Evolutionary conservation across 352 stramenopile genomes (phyloP).

Genomic region (Blastocystis sp.): DNA sequence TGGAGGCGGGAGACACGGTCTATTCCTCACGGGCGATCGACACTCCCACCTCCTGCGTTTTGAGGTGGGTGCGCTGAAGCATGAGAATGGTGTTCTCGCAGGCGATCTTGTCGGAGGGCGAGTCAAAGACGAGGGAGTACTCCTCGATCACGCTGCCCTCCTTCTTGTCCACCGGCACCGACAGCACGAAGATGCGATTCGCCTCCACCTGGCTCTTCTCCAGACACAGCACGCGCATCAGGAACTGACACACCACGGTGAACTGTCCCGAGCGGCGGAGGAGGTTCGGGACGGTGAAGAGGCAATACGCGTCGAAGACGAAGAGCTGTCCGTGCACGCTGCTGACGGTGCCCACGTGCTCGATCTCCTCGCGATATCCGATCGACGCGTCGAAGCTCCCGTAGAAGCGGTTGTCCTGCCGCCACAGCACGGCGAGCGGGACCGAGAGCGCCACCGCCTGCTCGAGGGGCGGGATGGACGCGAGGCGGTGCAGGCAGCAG

Average conservation of each 20-base stretch:
- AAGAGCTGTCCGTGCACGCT: constrained; percentile 40
- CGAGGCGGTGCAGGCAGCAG: background rate
- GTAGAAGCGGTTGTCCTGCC: constrained; percentile 2
- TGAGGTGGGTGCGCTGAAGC: constrained; percentile 3
- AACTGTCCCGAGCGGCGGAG: constrained; percentile 8
- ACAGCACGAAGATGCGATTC: background rate
- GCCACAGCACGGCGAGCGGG: constrained; percentile 24
- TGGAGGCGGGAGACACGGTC: background rate
- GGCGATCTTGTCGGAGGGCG: background rate
- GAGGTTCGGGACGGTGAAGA: constrained; percentile 18
- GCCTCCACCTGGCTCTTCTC: constrained; percentile 7
- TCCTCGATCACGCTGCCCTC: background rate
- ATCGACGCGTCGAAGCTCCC: constrained; percentile 29
- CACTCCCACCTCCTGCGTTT: background rate
- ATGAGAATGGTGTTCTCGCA: constrained; percentile 49
- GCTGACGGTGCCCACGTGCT: constrained; percentile 1
- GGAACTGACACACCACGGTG: constrained; percentile 8
- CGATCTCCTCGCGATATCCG: constrained; percentile 30
- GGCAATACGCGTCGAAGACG: background rate
- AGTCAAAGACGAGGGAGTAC: constrained; percentile 38
- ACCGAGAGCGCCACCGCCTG: constrained; percentile 1
- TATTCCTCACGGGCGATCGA: background rate
- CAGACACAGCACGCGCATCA: background rate
- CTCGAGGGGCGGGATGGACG: background rate
- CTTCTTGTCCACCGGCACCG: background rate